These are phyloP conservation scores for Fusarium drepaniforme DNA, from an alignment of 2,329 filamentous ascomycete genomes.

Conservation along the genomic window DNA sequence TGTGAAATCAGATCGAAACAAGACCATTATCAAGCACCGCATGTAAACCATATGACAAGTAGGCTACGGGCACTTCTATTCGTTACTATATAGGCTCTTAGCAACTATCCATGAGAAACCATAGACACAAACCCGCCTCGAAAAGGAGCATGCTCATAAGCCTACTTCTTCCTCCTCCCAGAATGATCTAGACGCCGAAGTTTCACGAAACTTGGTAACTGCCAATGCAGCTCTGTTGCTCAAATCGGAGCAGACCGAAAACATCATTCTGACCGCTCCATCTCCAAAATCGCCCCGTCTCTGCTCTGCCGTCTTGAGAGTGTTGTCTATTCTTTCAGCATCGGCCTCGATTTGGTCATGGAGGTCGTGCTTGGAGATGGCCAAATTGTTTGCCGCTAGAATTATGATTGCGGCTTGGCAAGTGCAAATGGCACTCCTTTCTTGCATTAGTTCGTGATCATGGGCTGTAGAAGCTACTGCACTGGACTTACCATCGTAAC, in stretches of 20 bases:
- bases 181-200: background rate
- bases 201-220: background rate
- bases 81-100: background rate
- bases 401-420: slow-evolving; percentile 2
- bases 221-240: background rate
- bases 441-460: background rate
- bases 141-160: background rate
- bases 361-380: slow-evolving; percentile 1
- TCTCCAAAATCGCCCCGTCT: background rate
- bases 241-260: background rate
- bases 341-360: background rate
- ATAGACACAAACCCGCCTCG: background rate
- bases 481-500: slow-evolving; percentile 1
- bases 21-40: too few species aligned
- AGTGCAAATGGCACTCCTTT: slow-evolving; percentile 1
- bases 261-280: background rate
- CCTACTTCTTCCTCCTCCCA: background rate
- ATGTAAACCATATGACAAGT: background rate
- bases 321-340: background rate
- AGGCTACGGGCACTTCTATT: too few species aligned
- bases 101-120: background rate
- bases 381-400: slow-evolving; percentile 5
- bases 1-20: background rate
- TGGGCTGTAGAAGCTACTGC: background rate
- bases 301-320: background rate